A percentile compares a stretch with the other conserved stretches of the same genome.
Conservation (phyloP, 1,284 basidiomycete species). For the Ganoderma meredithae region DNA sequence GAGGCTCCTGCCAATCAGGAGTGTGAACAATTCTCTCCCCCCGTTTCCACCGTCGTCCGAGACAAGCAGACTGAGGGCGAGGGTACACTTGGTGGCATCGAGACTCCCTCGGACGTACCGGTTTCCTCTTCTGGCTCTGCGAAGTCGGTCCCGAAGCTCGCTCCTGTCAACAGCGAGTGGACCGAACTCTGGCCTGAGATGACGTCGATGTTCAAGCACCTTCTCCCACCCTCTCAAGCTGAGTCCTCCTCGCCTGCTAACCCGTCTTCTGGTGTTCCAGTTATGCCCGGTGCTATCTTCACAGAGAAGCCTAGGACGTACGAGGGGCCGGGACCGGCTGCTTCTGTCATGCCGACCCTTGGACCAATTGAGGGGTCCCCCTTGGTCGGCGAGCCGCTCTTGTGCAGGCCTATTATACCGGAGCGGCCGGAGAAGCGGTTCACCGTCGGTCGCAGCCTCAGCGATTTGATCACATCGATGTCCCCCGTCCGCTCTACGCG, state of each 20-base stretch:
- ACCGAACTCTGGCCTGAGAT: slow-evolving; percentile 43
- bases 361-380: slow-evolving; percentile 37
- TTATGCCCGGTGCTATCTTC: slow-evolving; percentile 37
- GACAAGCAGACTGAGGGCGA: slow-evolving; percentile 14
- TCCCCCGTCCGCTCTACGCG: slow-evolving; percentile 3
- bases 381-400: slow-evolving; percentile 41
- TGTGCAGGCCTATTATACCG: slow-evolving; percentile 36
- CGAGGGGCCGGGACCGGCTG: slow-evolving; percentile 8
- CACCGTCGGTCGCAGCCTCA: slow-evolving; percentile 23
- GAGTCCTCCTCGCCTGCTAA: slow-evolving; percentile 9
- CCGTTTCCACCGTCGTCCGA: not conserved
- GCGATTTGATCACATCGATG: slow-evolving; percentile 23
- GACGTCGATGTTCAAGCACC: slow-evolving; percentile 40
- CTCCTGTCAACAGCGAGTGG: slow-evolving; percentile 39
- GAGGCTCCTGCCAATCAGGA: not conserved
- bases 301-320: slow-evolving; percentile 26
- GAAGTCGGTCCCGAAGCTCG: slow-evolving; percentile 36
- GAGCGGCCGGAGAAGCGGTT: slow-evolving; percentile 19
- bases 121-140: slow-evolving; percentile 23
- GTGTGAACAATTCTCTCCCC: not conserved
- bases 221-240: slow-evolving; percentile 37
- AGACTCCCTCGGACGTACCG: slow-evolving; percentile 34
- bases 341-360: not conserved
- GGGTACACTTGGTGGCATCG: slow-evolving; percentile 24
- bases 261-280: slow-evolving; percentile 5